phyloP scores from a whole-genome alignment of 2,329 filamentous ascomycete species.

The Exutisphaerella laricina region DNA sequence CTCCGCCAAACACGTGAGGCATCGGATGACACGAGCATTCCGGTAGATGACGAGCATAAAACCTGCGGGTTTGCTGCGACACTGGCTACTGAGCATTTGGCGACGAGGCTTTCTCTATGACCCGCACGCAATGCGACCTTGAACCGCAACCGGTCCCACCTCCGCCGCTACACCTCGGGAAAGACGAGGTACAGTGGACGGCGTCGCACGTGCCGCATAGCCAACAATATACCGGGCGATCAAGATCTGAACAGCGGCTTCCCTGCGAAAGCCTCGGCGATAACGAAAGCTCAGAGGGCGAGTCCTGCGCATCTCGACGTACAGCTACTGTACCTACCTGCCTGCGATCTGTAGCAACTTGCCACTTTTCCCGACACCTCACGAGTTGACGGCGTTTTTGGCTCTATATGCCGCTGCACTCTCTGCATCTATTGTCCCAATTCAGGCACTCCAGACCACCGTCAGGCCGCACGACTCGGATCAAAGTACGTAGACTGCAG shows the following conservation, averaged over 20 bases:
- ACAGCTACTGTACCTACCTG: background rate
- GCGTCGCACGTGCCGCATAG: background rate
- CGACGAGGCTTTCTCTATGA: no score
- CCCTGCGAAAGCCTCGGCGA: constrained; percentile 3
- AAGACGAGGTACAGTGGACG: no score
- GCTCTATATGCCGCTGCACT: background rate
- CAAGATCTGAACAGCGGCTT: background rate
- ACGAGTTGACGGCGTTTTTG: background rate
- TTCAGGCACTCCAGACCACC: background rate
- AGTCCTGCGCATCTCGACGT: constrained; percentile 1
- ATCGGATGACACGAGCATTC: no score
- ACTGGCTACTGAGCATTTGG: no score
- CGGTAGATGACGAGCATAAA: no score
- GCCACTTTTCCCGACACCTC: background rate
- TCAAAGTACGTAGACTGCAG: constrained; percentile 1
- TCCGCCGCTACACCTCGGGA: no score
- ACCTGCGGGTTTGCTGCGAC: no score
- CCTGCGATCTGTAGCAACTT: background rate
- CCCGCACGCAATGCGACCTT: no score
- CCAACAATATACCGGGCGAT: constrained; percentile 1
- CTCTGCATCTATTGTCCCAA: background rate
- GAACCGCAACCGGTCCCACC: no score
- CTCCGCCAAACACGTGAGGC: no score
- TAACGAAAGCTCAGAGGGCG: background rate
- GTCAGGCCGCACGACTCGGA: background rate